Conservation (phyloP, 768 basidiomycete species). For the Amanita rubescens region DNA sequence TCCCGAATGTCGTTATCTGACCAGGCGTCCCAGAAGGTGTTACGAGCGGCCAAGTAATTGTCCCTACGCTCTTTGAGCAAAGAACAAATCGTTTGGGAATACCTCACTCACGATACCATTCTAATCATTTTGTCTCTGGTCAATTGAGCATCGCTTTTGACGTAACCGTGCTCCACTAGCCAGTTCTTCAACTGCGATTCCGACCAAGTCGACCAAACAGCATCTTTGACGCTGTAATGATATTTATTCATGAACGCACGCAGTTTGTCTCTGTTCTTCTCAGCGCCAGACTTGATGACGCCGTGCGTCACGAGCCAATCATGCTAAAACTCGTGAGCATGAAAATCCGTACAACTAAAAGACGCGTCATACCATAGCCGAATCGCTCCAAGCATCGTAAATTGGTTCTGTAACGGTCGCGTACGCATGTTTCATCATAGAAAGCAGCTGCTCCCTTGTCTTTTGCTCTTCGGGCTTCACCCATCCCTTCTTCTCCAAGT, state of each 20-base stretch:
- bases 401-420: constrained; percentile 51
- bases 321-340: constrained; percentile 33
- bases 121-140: constrained; percentile 72
- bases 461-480: constrained; percentile 53
- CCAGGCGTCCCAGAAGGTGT: constrained; percentile 64
- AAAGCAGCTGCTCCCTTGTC: constrained; percentile 59
- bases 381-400: constrained; percentile 85
- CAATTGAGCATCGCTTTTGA: constrained; percentile 65
- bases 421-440: constrained; percentile 64
- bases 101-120: constrained; percentile 49
- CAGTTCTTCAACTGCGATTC: constrained; percentile 72
- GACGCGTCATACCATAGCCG: constrained; percentile 58
- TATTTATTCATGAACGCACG: constrained; percentile 65
- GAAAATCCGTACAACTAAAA: background rate
- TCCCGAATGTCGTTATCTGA: constrained; percentile 60
- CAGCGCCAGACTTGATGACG: constrained; percentile 47
- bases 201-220: constrained; percentile 62
- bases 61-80: constrained; percentile 31
- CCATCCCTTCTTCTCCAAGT: constrained; percentile 69
- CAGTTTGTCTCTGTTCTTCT: constrained; percentile 57
- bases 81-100: background rate
- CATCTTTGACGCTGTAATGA: constrained; percentile 56
- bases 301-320: constrained; percentile 81
- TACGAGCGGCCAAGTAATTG: constrained; percentile 56
- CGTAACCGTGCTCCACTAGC: constrained; percentile 66